A percentile compares a stretch with the other conserved stretches of the same genome.
Conservation (phyloP, 2,329 filamentous ascomycete genomes). For the Penicillium verrucosum region DNA sequence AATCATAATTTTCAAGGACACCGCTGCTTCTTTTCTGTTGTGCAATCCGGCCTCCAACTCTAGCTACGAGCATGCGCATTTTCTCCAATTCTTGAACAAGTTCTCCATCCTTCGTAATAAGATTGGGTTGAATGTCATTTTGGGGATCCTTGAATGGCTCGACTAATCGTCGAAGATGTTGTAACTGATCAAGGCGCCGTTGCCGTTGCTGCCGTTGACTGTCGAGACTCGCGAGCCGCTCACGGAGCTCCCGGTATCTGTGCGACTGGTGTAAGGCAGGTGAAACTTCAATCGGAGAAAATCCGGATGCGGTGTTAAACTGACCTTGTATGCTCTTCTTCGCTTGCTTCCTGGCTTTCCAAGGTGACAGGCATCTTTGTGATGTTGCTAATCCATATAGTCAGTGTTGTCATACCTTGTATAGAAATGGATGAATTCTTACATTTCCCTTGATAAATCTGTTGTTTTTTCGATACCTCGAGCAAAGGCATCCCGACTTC, state of each 20-base stretch:
- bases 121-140: conserved; percentile 53
- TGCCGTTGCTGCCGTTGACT: conserved; percentile 45
- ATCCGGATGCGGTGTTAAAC: conserved; percentile 7
- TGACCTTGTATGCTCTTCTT: conserved; percentile 36
- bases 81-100: conserved; percentile 50
- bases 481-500: conserved; percentile 21
- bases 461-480: conserved; percentile 37
- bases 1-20: conserved; percentile 16
- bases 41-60: conserved; percentile 40
- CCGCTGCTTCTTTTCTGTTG: conserved; percentile 25
- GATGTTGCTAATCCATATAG: conserved; percentile 34
- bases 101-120: conserved; percentile 52
- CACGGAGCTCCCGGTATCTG: conserved; percentile 43
- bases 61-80: conserved; percentile 47
- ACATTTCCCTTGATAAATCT: conserved; percentile 42
- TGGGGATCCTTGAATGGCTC: conserved; percentile 51
- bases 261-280: conserved; percentile 25
- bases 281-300: conserved; percentile 17
- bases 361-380: conserved; percentile 38
- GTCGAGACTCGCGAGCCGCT: conserved; percentile 47
- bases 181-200: conserved; percentile 47
- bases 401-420: conserved; percentile 2
- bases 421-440: conserved; percentile 8
- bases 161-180: conserved; percentile 46
- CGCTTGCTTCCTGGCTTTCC: conserved; percentile 28